Percentiles rank a stretch among this genome's conserved stretches.
Evolutionary conservation across 1,139 yeast species (phyloP).

Genomic region (Suhomyces ambrosiae): DNA sequence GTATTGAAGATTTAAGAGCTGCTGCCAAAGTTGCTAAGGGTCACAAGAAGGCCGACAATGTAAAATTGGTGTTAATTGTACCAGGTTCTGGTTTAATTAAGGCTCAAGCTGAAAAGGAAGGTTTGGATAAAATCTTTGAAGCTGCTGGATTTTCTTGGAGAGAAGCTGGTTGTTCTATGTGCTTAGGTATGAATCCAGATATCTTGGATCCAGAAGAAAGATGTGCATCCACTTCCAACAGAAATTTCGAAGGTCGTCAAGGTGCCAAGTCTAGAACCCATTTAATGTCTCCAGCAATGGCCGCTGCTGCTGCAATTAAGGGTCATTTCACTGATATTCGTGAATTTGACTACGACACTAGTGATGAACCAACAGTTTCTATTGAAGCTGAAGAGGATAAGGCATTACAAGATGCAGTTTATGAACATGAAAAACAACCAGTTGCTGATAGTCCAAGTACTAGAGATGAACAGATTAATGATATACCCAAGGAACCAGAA

Average conservation of each 20-base stretch:
- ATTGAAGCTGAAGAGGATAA: constrained; percentile 60
- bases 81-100: constrained; percentile 98
- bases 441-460: constrained; percentile 37
- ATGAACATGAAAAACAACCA: constrained; percentile 68
- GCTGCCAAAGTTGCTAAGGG: constrained; percentile 95
- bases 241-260: constrained; percentile 99
- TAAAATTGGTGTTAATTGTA: constrained; percentile 84
- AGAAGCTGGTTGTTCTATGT: constrained; percentile 99
- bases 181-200: constrained; percentile 99
- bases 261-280: constrained; percentile 97
- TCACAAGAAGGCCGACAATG: constrained; percentile 78
- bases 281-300: constrained; percentile 98
- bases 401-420: constrained; percentile 67
- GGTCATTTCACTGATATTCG: constrained; percentile 93
- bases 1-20: constrained; percentile 94
- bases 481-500: constrained; percentile 53
- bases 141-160: constrained; percentile 98
- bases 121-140: constrained; percentile 84
- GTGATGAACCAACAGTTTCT: constrained; percentile 62
- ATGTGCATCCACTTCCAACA: constrained; percentile 97
- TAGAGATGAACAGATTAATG: constrained; percentile 54
- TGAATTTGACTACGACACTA: constrained; percentile 63
- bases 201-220: constrained; percentile 92
- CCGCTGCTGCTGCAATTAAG: constrained; percentile 95
- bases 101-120: constrained; percentile 91